Percentiles rank a stretch among this genome's conserved stretches.
These are phyloP conservation scores for Reutealis trisperma DNA, from an alignment of 345 rosid genomes.

Conservation along the genomic window DNA sequence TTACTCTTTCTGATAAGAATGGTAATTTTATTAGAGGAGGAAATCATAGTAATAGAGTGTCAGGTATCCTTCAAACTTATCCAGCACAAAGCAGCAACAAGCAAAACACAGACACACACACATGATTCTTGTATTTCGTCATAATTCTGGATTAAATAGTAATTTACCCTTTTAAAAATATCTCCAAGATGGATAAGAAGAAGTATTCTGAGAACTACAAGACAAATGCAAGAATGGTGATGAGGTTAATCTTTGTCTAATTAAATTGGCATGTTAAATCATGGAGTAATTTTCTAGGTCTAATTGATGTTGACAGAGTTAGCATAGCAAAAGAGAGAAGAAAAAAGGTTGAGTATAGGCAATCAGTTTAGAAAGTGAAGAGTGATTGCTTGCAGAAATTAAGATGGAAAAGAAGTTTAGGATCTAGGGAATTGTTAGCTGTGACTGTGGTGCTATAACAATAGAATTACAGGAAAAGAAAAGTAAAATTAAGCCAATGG, in stretches of 20 bases:
- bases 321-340: no score
- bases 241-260: no score
- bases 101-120: neutral
- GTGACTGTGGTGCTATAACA: no score
- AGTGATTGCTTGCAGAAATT: neutral
- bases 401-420: no score
- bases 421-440: no score
- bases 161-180: neutral
- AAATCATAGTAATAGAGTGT: neutral
- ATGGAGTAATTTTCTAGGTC: no score
- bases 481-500: no score
- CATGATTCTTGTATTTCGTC: neutral
- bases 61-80: neutral
- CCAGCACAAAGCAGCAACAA: no score
- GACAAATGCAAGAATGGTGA: neutral
- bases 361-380: neutral
- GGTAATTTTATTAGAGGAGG: neutral
- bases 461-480: no score
- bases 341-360: neutral
- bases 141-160: neutral
- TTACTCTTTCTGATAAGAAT: neutral
- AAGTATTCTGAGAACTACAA: no score
- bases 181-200: neutral
- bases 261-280: no score
- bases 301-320: no score